Evolutionary conservation across 345 rosid species (phyloP).

Genomic region (Anacardium occidentale): DNA sequence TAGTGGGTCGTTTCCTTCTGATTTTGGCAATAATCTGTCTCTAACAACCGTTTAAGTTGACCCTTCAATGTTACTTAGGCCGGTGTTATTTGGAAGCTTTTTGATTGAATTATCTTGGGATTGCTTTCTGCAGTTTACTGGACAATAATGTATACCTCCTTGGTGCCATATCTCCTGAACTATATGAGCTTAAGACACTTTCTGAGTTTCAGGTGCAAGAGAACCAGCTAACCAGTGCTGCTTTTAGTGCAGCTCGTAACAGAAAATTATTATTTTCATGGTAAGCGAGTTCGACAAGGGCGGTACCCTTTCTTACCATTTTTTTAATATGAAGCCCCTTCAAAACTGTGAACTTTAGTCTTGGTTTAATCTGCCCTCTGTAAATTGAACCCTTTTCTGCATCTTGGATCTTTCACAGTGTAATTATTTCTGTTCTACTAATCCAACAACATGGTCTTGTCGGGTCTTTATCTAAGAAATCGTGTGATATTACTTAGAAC

Average conservation of each 20-base stretch:
- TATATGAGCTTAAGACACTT: constrained; percentile 34
- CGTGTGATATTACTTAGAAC: not conserved
- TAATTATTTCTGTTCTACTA: not conserved
- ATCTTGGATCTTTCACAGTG: not conserved
- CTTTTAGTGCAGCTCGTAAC: constrained; percentile 25
- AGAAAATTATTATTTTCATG: constrained; percentile 12
- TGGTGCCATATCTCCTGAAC: constrained; percentile 36
- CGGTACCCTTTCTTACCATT: not conserved
- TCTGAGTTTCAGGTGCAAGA: constrained; percentile 49
- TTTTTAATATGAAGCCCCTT: not conserved
- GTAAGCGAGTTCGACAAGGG: constrained; percentile 22
- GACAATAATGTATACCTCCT: constrained; percentile 60
- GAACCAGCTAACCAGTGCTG: constrained; percentile 23
- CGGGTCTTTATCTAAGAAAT: not conserved
- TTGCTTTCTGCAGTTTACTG: constrained; percentile 39
- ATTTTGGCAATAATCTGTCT: constrained; percentile 35
- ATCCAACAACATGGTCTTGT: not conserved
- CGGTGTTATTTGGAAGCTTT: not conserved
- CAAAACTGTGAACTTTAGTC: not conserved
- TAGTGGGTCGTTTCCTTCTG: constrained; percentile 51
- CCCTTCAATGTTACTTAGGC: constrained; percentile 12
- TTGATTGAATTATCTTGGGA: constrained; percentile 9
- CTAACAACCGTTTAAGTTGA: constrained; percentile 48
- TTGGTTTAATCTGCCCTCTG: not conserved
- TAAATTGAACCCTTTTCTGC: not conserved